Evolutionary conservation across 495 filamentous ascomycete genomes (phyloP), one percentile per base, ranked within the genome.

Genomic region (Aspergillus indologenus): DNA sequence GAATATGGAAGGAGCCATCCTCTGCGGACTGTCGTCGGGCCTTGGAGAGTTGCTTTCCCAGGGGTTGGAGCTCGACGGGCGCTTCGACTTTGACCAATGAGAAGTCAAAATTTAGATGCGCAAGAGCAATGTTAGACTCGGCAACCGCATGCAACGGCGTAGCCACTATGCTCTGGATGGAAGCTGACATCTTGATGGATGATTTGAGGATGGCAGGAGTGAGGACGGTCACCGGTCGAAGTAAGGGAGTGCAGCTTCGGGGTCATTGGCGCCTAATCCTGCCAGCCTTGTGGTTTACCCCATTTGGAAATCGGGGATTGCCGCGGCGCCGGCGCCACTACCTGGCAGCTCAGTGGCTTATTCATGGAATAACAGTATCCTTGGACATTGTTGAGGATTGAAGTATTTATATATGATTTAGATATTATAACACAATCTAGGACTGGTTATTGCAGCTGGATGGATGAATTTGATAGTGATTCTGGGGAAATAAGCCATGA

Each of bases 41-140:
- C 31, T 46, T 45, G 5, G 59, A 61, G 5, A 61, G 31, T 17
- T 22, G 23, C 1, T 53, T 45, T 3, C 59, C 59, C 5, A 61
- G 34, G 5, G 53, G 43, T 5, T 44, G 14, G 23, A 56, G 31
- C 31, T 61, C 59, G 11, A 31, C 24, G 11, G 59, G 59, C 23
- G 46, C 46, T 24, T 57, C 34, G 12, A 26, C 29, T 47, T 61
- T 61, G 17, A 21, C 24, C 26, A 61, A 34, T 0, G 59, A 56
- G 18, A 61, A 53, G 46, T 61, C 59, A 22, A 61, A 15, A 23
- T 56, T 61, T 12, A 45, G 31, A 18, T 56, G 18, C 31, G 48
- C 40, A 7, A 61, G 46, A 3, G 59, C 29, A 14, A 61, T 21
- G 18, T 49, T 57, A 29, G 24, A 18, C n/a, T 57, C 54, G 1